Evolutionary conservation across 805 yeast species (phyloP).

Genomic region (Lipomyces anomalus): DNA sequence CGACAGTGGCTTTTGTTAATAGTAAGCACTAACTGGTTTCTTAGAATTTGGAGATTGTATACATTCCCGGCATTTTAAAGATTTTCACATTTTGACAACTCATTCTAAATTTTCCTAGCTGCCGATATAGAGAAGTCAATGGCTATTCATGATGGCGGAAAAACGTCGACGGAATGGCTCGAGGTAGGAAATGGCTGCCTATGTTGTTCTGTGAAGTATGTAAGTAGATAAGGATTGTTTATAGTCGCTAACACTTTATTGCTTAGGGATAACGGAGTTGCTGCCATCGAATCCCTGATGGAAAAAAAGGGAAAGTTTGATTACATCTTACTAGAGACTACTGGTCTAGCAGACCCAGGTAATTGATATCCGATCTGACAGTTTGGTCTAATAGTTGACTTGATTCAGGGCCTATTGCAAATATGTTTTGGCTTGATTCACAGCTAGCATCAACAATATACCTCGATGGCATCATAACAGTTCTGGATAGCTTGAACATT

Average conservation of each 20-base stretch:
- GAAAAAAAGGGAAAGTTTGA: slow-evolving; percentile 71
- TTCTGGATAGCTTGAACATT: slow-evolving; percentile 64
- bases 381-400: neutral
- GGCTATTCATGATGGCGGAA: slow-evolving; percentile 53
- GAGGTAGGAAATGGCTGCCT: slow-evolving; percentile 95
- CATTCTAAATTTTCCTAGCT: slow-evolving; percentile 65
- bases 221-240: neutral
- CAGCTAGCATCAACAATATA: slow-evolving; percentile 78
- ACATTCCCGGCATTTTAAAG: slow-evolving; percentile 4
- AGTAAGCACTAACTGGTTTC: neutral
- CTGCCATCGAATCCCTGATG: slow-evolving; percentile 85
- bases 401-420: slow-evolving; percentile 66
- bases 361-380: neutral
- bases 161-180: slow-evolving; percentile 82
- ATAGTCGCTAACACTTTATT: neutral
- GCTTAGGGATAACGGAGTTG: slow-evolving; percentile 70
- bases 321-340: slow-evolving; percentile 86
- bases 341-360: slow-evolving; percentile 96
- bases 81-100: too few species aligned
- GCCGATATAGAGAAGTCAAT: slow-evolving; percentile 74
- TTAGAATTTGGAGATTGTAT: slow-evolving; percentile 30
- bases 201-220: slow-evolving; percentile 80
- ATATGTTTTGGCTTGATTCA: slow-evolving; percentile 96
- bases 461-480: slow-evolving; percentile 88
- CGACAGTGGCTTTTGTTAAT: neutral